Evolutionary conservation across 2,329 filamentous ascomycete species (phyloP), one percentile per base, ranked within the genome.

Genomic region (Apiospora hydei): DNA sequence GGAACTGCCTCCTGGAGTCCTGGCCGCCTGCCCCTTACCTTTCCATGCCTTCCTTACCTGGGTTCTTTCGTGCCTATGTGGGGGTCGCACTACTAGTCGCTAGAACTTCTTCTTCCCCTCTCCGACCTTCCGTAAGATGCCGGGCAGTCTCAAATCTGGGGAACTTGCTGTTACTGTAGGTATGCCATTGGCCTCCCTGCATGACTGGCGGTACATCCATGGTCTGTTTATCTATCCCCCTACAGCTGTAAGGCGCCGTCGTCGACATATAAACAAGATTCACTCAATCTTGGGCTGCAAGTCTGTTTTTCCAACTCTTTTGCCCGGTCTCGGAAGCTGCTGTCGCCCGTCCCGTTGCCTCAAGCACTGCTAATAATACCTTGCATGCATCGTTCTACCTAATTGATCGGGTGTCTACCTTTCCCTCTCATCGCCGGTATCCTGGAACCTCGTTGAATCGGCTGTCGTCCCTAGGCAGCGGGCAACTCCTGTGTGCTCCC

Each of bases 51-150:
- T 21, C 24, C 24, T 34, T 57, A 34, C 51, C 51, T 61, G 30
- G 30, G 30, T 38, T 38, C 30, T 38, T 64, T n/a, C 41, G 57
- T 41, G 24, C 21, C 18, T 47, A 14, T 57, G 51, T 41, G 57
- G 57, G 57, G 57, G 57, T 64, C 30, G 11, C 30, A 64, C 57
- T 64, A 41, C 57, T 38, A 64, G 57, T n/a, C 18, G n/a, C 57
- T 41, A 64, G 57, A 64, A 64, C 34, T 41, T n/a, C 30, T n/a
- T 64, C 21, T 41, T 14, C 21, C 57, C 30, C 30, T 30, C 38
- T 30, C 21, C 57, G 57, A 64, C 57, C 18, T 64, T 41, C 57
- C 34, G 57, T 64, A 64, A 64, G 34, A 64, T 64, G 21, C 57
- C 34, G 57, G 21, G 30, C 53, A 38, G 49, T 24, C 6, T 26